Conservation (phyloP, 495 filamentous ascomycete species). For the Pseudomonodictys pantanalensis region DNA sequence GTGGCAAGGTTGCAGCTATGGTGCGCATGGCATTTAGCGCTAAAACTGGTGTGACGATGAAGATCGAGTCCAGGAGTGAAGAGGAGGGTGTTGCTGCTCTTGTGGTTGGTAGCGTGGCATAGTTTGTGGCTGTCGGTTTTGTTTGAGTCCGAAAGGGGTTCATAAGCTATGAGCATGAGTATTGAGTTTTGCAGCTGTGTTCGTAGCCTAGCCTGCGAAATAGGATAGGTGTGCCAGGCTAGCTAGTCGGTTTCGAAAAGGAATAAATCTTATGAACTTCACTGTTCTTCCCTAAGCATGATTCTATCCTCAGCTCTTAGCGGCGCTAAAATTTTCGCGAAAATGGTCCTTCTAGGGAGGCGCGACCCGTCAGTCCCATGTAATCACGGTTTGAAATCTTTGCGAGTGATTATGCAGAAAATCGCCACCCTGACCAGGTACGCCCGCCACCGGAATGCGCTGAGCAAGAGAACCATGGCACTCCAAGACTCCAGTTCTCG, state of each 20-base stretch:
- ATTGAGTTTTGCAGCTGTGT: not conserved
- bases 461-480: conserved; percentile 19
- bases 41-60: conserved; percentile 90
- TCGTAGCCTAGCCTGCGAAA: no score
- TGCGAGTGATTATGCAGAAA: conserved; percentile 3
- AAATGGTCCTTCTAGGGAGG: no score
- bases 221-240: no score
- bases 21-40: conserved; percentile 91
- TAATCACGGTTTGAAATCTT: conserved; percentile 2
- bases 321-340: no score
- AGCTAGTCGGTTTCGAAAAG: no score
- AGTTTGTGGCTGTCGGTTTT: conserved; percentile 33
- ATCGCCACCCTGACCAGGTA: conserved; percentile 1
- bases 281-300: no score
- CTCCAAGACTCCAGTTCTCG: not conserved
- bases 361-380: no score
- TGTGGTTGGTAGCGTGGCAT: conserved; percentile 81
- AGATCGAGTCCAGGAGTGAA: conserved; percentile 85
- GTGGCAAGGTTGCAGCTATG: conserved; percentile 81
- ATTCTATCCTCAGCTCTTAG: no score
- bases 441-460: conserved; percentile 2
- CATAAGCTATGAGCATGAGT: not conserved
- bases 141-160: not conserved
- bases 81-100: conserved; percentile 86
- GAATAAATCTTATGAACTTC: no score